phyloP scores from a whole-genome alignment of 768 basidiomycete genomes.

The Phaeotremella fagi region DNA sequence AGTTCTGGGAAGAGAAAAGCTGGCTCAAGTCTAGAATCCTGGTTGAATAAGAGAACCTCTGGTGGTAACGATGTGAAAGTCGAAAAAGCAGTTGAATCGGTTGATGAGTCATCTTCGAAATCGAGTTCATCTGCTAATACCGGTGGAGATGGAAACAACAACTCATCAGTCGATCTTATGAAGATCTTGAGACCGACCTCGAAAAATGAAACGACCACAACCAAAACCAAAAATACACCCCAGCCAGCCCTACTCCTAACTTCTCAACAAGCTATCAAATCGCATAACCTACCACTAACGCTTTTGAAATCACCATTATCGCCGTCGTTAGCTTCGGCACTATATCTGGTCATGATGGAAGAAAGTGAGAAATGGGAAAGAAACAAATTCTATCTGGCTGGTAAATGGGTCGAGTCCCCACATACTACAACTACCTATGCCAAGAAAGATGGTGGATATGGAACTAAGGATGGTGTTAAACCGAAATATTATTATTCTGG shows the following conservation, averaged over 20 bases:
- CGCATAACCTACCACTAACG: slow-evolving; percentile 29
- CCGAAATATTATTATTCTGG: slow-evolving; percentile 31
- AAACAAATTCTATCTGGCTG: slow-evolving; percentile 40
- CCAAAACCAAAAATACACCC: slow-evolving; percentile 19
- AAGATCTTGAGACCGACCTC: slow-evolving; percentile 9
- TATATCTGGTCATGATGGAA: slow-evolving; percentile 44
- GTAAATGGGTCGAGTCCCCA: slow-evolving; percentile 37
- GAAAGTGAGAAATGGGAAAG: slow-evolving; percentile 39
- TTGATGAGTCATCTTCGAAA: background rate
- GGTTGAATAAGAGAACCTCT: slow-evolving; percentile 19
- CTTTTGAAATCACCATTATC: slow-evolving; percentile 39
- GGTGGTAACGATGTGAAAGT: background rate
- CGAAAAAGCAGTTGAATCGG: background rate
- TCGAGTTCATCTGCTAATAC: background rate
- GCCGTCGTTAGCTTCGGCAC: slow-evolving; percentile 38
- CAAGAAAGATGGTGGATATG: background rate
- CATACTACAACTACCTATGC: slow-evolving; percentile 33
- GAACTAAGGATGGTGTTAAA: background rate
- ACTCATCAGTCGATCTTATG: slow-evolving; percentile 7
- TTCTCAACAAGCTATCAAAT: slow-evolving; percentile 29
- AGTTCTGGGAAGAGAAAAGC: slow-evolving; percentile 23
- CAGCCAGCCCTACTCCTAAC: slow-evolving; percentile 39
- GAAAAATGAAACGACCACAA: background rate
- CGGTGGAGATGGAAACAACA: background rate
- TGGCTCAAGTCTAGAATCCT: slow-evolving; percentile 12